Base-by-base conservation (phyloP, 1,139 yeast species). In the Magnusiomyces tetraspermus region DNA sequence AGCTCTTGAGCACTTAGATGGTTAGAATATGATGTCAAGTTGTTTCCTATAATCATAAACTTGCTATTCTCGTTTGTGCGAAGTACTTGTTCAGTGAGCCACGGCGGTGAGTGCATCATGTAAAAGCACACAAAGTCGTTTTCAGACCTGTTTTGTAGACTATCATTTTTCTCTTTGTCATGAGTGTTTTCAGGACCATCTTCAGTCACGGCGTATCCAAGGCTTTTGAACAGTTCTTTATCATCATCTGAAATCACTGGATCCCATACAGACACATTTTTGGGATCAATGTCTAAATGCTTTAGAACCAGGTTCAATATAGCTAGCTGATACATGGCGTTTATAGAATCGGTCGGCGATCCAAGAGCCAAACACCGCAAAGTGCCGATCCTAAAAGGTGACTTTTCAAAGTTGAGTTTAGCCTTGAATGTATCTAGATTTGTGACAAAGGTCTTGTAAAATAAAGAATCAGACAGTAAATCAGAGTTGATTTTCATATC, bases 331-430 rank as follows among this genome's bases (percentile, higher is more conserved):
- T 76, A 83, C 50, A 79, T 68, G 1, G 92, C 85, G 24, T 79
- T 77, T 23, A 65, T 69, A 52, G 80, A 78, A 11, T 75, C 76
- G 11, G 76, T 64, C 2, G 88, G 86, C 3, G 82, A 76, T 0
- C 95, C 95, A 17, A 85, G 68, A 0, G 94, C 95, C 37, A 85
- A 67, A 61, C 94, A 85, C 60, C 89, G 71, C 51, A 85, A 73
- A 11, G 8, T 30, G 5, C 17, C 10, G 5, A 24, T 24, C n/a
- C 19, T 40, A 17, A 6, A n/a, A 15, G n/a, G 8, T 8, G n/a
- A n/a, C 15, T 10, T 8, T n/a, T 17, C 17, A 17, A 5, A 8
- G 41, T n/a, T 37, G 6, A 5, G 5, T 40, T 40, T 3, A 17
- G n/a, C 13, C 43, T 21, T 40, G 6, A 6, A 8, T 40, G 8